Conservation (phyloP, 352 stramenopile genomes). For the Pythium phragmiticola region DNA sequence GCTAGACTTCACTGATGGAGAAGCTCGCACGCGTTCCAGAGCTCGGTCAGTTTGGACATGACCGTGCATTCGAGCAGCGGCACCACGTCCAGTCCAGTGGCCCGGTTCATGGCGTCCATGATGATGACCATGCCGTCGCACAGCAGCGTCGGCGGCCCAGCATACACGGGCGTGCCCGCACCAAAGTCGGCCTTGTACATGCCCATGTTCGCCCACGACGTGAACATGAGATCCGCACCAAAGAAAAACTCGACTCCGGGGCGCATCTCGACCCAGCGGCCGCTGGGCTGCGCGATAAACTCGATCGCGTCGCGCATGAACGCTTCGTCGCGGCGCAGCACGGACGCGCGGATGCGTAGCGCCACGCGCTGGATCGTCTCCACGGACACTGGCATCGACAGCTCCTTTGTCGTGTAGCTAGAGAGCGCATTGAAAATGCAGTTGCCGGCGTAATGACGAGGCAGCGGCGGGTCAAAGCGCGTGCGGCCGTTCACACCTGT, state of each 20-base stretch:
- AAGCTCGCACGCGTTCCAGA: conserved; percentile 27
- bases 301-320: conserved; percentile 53
- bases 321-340: conserved; percentile 34
- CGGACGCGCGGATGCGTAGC: conserved; percentile 40
- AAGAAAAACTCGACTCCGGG: conserved; percentile 49
- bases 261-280: conserved; percentile 34
- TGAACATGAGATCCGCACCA: conserved; percentile 57
- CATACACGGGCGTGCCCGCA: conserved; percentile 36
- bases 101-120: conserved; percentile 40
- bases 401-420: conserved; percentile 30
- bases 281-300: conserved; percentile 37
- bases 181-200: conserved; percentile 66
- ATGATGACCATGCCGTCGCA: conserved; percentile 49
- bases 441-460: conserved; percentile 47
- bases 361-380: conserved; percentile 29
- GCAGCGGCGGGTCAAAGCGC: conserved; percentile 42
- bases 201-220: conserved; percentile 52
- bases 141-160: conserved; percentile 31
- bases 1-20: conserved; percentile 5
- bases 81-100: conserved; percentile 40
- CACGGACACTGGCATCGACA: conserved; percentile 22
- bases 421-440: conserved; percentile 56
- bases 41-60: conserved; percentile 36
- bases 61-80: conserved; percentile 39
- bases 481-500: conserved; percentile 51